Conservation (phyloP, 441 rosid species). For the Manihot esculenta region DNA sequence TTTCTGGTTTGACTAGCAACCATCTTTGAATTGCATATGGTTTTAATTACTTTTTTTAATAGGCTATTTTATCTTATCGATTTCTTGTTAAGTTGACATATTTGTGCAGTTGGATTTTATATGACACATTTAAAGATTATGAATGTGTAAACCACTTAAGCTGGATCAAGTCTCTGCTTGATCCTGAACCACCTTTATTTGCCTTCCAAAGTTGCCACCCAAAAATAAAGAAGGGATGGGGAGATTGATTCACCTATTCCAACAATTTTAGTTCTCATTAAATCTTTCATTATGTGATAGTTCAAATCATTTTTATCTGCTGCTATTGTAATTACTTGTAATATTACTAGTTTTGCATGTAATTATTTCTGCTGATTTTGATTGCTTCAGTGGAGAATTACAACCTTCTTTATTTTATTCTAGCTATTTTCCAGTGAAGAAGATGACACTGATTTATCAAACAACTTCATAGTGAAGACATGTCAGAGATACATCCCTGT, state of each 20-base stretch:
- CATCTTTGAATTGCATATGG: not conserved
- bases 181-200: slow-evolving; percentile 9
- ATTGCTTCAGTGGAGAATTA: slow-evolving; percentile 7
- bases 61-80: not conserved
- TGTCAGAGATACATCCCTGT: slow-evolving; percentile 91
- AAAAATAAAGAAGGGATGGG: not conserved
- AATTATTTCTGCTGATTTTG: slow-evolving; percentile 16
- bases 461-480: slow-evolving; percentile 86
- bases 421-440: slow-evolving; percentile 81
- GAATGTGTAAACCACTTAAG: not conserved
- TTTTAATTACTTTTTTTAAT: not conserved
- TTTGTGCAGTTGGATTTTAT: not conserved
- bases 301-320: not conserved
- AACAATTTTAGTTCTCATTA: slow-evolving; percentile 2
- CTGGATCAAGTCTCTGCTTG: slow-evolving; percentile 4
- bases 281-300: slow-evolving; percentile 8
- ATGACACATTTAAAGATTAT: not conserved
- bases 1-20: slow-evolving; percentile 24
- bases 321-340: not conserved
- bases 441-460: slow-evolving; percentile 73
- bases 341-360: not conserved
- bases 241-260: not conserved
- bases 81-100: not conserved
- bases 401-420: slow-evolving; percentile 20
- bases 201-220: not conserved